These are phyloP conservation scores for Phialemonium atrogriseum DNA, from an alignment of 2,329 filamentous ascomycete species.

Conservation along the genomic window DNA sequence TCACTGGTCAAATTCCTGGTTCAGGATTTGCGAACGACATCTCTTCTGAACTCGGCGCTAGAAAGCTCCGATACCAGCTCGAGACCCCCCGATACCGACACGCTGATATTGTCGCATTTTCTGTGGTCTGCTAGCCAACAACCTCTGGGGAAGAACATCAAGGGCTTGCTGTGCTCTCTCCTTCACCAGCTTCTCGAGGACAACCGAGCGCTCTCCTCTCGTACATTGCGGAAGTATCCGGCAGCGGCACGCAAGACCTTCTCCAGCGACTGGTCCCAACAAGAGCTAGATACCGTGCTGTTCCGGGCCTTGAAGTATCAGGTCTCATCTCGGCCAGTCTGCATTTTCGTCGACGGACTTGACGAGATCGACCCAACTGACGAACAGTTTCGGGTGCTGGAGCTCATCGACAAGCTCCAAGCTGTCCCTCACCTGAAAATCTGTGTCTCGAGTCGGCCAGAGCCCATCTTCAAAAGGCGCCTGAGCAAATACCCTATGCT, in stretches of 20 bases:
- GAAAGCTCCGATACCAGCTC: no score
- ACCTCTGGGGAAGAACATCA: constrained; percentile 2
- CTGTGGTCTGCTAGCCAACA: constrained; percentile 5
- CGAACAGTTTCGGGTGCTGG: neutral
- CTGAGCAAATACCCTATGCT: constrained; percentile 1
- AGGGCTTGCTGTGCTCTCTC: constrained; percentile 6
- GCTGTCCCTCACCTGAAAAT: neutral
- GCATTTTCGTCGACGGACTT: constrained; percentile 7
- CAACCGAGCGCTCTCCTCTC: constrained; percentile 1
- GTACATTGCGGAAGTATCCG: neutral
- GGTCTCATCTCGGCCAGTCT: neutral
- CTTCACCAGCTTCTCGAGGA: constrained; percentile 5
- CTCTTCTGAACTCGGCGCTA: neutral
- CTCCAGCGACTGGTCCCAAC: constrained; percentile 2
- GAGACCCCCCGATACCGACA: no score
- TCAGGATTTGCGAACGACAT: neutral
- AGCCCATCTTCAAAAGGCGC: constrained; percentile 1
- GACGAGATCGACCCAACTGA: constrained; percentile 5
- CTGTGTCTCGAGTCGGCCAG: constrained; percentile 2
- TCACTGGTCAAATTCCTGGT: constrained; percentile 8
- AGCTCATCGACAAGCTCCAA: neutral
- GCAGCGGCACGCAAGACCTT: neutral
- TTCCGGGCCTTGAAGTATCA: neutral
- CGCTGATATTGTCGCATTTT: constrained; percentile 6
- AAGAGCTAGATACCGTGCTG: constrained; percentile 3